Evolutionary conservation across 306 rosid species (phyloP), one percentile per base, ranked within the genome.

Genomic region (Elaeagnus macrophylla): DNA sequence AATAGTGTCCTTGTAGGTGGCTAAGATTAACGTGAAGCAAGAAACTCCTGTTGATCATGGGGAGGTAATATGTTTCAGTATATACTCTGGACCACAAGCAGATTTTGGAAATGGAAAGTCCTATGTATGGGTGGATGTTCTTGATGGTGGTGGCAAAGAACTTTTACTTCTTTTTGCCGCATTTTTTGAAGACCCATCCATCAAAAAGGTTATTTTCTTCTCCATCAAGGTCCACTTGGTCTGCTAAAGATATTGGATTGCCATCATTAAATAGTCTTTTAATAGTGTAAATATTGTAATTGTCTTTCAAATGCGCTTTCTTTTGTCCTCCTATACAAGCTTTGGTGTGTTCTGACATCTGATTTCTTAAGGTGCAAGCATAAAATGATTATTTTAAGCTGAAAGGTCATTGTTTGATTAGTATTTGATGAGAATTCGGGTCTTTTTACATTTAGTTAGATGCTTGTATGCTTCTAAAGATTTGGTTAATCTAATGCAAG

Each of bases 11-110:
- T 69, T 59, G 65, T 69, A 90, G 97, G 95, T 90, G 71, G 90
- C 95, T 39, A 73, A 83, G 69, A 86, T 86, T 72, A 88, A 81
- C 54, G 91, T 86, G 77, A 90, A 86, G 75, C 75, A 50, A 50
- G 95, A 86, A 86, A 86, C 97, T 10, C 95, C 97, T n/a, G 94
- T 90, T 59, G 94, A 83, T 72, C 97, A 90, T 43, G 97, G 97
- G 68, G 88, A 90, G 72, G 78, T 90, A 61, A 81, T 76, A 63
- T 90, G 97, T 81, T 83, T 90, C 81, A 90, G 97, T 61, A 79
- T 90, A 53, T 83, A 81, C 75, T 78, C 83, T 43, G 90, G 95
- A 68, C 80, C 94, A 48, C 73, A 70, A 66, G 91, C 79, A 73
- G 91, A 90, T 78, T 86, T 86, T 64, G 97, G 97, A 52, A 64